Percentiles rank a stretch among this genome's conserved stretches.
phyloP scores from a whole-genome alignment of 768 basidiomycete species.

The Piloderma croceum region DNA sequence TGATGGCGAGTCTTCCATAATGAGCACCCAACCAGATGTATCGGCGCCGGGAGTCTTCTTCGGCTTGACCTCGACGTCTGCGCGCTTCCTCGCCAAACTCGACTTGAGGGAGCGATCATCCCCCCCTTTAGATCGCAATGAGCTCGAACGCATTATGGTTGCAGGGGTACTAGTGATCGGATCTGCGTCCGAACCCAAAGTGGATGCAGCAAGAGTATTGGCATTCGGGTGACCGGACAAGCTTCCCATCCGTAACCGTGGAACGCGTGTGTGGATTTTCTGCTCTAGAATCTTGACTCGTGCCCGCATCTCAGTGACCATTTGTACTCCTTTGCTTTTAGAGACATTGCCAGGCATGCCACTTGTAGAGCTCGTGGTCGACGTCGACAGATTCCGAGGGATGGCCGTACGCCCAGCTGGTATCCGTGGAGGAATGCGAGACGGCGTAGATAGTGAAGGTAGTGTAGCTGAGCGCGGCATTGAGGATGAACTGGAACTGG shows the following conservation, averaged over 20 bases:
- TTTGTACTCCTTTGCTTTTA: constrained; percentile 80
- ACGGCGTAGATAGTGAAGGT: constrained; percentile 45
- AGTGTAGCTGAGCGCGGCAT: constrained; percentile 55
- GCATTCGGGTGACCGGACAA: constrained; percentile 50
- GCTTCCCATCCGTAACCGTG: constrained; percentile 77
- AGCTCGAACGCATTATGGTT: constrained; percentile 21
- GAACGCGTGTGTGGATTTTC: constrained; percentile 83
- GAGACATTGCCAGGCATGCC: constrained; percentile 41
- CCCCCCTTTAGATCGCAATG: constrained; percentile 13
- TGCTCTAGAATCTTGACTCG: constrained; percentile 78
- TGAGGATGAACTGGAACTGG: constrained; percentile 36
- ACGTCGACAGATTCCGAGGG: constrained; percentile 26
- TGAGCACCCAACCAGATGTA: constrained; percentile 79
- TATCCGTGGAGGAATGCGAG: constrained; percentile 37
- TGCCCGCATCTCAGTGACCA: constrained; percentile 90
- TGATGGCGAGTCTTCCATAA: constrained; percentile 82
- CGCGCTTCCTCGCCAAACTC: constrained; percentile 37
- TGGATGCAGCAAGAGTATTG: constrained; percentile 31
- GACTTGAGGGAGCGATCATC: constrained; percentile 17
- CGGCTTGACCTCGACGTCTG: constrained; percentile 36
- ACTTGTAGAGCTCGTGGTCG: constrained; percentile 29
- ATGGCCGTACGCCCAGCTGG: constrained; percentile 30
- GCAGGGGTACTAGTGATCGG: constrained; percentile 34
- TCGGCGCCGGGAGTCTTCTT: constrained; percentile 50
- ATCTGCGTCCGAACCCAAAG: constrained; percentile 22